Percentiles rank a stretch among this genome's conserved stretches.
These are phyloP conservation scores for Sanghuangporus weigelae DNA, from an alignment of 1,284 basidiomycete species.

Conservation along the genomic window DNA sequence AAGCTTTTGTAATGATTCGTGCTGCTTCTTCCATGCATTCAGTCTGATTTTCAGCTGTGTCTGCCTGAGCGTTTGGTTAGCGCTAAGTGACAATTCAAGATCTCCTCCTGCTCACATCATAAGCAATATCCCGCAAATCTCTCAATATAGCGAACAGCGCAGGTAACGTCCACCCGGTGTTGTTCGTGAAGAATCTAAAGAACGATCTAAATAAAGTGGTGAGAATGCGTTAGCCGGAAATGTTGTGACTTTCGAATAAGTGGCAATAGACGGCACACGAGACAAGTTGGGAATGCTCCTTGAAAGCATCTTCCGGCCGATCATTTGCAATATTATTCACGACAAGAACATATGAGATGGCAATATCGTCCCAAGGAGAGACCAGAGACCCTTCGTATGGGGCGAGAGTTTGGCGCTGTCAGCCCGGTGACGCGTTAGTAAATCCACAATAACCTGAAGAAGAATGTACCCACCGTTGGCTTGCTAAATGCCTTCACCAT, in stretches of 20 bases:
- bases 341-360: constrained; percentile 71
- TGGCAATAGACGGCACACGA: constrained; percentile 39
- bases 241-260: neutral
- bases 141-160: constrained; percentile 74
- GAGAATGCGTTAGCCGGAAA: neutral
- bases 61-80: constrained; percentile 44
- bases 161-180: constrained; percentile 79
- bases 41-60: constrained; percentile 58
- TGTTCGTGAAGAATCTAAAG: constrained; percentile 69
- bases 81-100: neutral
- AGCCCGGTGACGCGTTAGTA: constrained; percentile 5
- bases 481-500: constrained; percentile 66
- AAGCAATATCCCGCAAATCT: constrained; percentile 78
- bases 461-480: constrained; percentile 45
- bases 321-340: constrained; percentile 63
- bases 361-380: constrained; percentile 77
- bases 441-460: neutral
- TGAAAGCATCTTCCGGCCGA: constrained; percentile 66
- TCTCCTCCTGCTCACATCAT: constrained; percentile 43
- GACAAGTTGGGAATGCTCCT: constrained; percentile 63
- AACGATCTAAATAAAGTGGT: constrained; percentile 47
- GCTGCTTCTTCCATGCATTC: constrained; percentile 90
- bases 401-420: constrained; percentile 44
- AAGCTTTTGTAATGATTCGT: constrained; percentile 86
- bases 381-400: constrained; percentile 60